phyloP scores from a whole-genome alignment of 345 rosid species.

The Eucalyptus tenuipes region DNA sequence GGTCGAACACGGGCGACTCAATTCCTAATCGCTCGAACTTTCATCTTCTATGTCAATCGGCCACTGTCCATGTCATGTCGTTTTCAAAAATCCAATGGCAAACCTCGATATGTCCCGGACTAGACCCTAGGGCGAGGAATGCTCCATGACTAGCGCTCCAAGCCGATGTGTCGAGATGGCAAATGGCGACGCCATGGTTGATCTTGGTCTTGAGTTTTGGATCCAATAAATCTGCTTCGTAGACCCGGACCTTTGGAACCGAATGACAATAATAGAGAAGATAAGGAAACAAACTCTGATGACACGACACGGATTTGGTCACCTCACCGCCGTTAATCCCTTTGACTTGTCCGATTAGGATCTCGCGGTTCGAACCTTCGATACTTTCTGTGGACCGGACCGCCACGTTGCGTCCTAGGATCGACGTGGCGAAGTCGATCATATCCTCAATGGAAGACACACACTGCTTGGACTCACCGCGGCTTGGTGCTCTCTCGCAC shows the following conservation, averaged over 20 bases:
- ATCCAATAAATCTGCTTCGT: slow-evolving; percentile 61
- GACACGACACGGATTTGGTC: slow-evolving; percentile 80
- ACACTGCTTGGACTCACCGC: slow-evolving; percentile 76
- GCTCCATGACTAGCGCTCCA: slow-evolving; percentile 87
- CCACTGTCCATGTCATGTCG: slow-evolving; percentile 63
- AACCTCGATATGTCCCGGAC: slow-evolving; percentile 71
- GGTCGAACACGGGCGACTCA: neutral
- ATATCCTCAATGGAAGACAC: slow-evolving; percentile 81
- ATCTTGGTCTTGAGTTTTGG: slow-evolving; percentile 25
- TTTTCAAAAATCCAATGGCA: slow-evolving; percentile 93
- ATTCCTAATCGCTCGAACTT: neutral
- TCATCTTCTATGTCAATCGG: slow-evolving; percentile 3
- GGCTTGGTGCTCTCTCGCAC: slow-evolving; percentile 63
- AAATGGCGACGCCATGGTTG: slow-evolving; percentile 74
- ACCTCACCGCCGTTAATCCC: slow-evolving; percentile 57
- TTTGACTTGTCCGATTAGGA: slow-evolving; percentile 44
- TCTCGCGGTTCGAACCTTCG: slow-evolving; percentile 33
- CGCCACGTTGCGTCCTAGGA: slow-evolving; percentile 44
- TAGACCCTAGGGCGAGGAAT: slow-evolving; percentile 53
- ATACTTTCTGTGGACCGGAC: slow-evolving; percentile 53
- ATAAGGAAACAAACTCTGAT: slow-evolving; percentile 77
- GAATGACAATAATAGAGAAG: slow-evolving; percentile 81
- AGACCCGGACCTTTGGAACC: slow-evolving; percentile 84
- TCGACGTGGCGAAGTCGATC: slow-evolving; percentile 72
- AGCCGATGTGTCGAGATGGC: slow-evolving; percentile 70